phyloP scores from a whole-genome alignment of 495 filamentous ascomycete species.

The Aspergillus conjunctus region DNA sequence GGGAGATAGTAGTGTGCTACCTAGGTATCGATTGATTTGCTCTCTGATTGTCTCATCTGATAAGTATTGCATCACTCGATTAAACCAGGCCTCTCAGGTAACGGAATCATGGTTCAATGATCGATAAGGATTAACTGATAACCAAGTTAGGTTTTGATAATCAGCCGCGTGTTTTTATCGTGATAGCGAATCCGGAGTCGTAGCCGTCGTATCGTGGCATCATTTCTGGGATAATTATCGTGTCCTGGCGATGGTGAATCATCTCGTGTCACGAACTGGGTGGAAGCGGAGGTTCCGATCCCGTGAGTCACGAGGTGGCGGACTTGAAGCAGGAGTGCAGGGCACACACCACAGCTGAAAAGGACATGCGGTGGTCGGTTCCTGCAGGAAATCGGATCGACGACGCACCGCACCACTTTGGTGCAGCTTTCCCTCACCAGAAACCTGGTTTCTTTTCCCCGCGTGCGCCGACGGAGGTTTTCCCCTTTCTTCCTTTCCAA shows the following conservation, averaged over 20 bases:
- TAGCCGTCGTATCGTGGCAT: too few species aligned
- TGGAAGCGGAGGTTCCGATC: too few species aligned
- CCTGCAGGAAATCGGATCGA: constrained; percentile 24
- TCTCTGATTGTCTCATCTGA: background rate
- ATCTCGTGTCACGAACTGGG: too few species aligned
- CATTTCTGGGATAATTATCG: too few species aligned
- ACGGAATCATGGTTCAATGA: too few species aligned
- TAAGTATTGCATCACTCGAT: background rate
- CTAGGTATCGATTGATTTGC: constrained; percentile 1
- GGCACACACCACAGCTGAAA: constrained; percentile 15
- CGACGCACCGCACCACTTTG: constrained; percentile 4
- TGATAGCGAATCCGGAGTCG: too few species aligned
- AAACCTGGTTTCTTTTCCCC: background rate
- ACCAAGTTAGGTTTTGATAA: too few species aligned
- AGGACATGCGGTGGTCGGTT: constrained; percentile 14
- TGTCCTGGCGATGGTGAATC: too few species aligned
- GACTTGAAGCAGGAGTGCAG: background rate
- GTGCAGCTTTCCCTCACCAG: constrained; percentile 18
- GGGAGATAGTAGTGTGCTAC: background rate
- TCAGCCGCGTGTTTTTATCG: too few species aligned
- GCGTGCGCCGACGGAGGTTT: constrained; percentile 1
- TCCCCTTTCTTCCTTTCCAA: background rate
- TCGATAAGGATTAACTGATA: too few species aligned
- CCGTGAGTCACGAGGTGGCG: constrained; percentile 18
- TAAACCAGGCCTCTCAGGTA: background rate